A percentile compares a stretch with the other conserved stretches of the same genome.
phyloP scores from a whole-genome alignment of 1,284 basidiomycete species.

The Cryptococcus depauperatus region DNA sequence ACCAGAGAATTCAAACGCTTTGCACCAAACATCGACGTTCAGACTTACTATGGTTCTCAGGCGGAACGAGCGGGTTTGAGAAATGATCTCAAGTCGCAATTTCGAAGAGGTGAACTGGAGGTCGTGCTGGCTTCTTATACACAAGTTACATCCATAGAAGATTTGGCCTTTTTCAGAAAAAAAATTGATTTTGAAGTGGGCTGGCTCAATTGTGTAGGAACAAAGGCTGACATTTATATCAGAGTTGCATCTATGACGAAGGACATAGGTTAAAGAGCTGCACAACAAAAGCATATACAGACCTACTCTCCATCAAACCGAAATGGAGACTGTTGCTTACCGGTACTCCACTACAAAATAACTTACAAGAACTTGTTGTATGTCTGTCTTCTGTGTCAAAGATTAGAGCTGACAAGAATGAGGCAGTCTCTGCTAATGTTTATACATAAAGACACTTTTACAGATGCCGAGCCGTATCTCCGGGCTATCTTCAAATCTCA shows the following conservation, averaged over 20 bases:
- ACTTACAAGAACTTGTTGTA: slow-evolving; percentile 82
- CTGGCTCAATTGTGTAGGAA: too few species aligned
- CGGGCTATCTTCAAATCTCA: slow-evolving; percentile 96
- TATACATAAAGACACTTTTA: slow-evolving; percentile 87
- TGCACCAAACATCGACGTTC: slow-evolving; percentile 71
- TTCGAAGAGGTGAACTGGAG: slow-evolving; percentile 69
- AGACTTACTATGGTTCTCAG: slow-evolving; percentile 90
- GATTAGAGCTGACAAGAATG: not conserved
- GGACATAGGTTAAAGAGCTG: slow-evolving; percentile 96
- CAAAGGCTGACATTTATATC: not conserved
- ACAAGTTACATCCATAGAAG: slow-evolving; percentile 74
- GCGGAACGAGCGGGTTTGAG: slow-evolving; percentile 74
- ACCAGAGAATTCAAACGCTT: slow-evolving; percentile 90
- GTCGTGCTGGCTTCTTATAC: slow-evolving; percentile 96
- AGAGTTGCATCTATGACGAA: slow-evolving; percentile 90
- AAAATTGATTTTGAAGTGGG: slow-evolving; percentile 74
- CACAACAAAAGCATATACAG: slow-evolving; percentile 86
- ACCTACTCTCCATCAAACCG: slow-evolving; percentile 74
- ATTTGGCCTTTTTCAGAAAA: slow-evolving; percentile 79
- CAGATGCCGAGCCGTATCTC: slow-evolving; percentile 62
- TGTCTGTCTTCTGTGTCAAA: slow-evolving; percentile 34
- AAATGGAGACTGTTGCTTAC: slow-evolving; percentile 89
- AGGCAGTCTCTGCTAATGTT: slow-evolving; percentile 94
- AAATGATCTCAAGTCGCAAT: slow-evolving; percentile 52
- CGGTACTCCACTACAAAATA: slow-evolving; percentile 82